These are phyloP conservation scores for Polytrichum formosum DNA, from an alignment of 225 moss, liverwort and hornwort genomes.

Conservation along the genomic window DNA sequence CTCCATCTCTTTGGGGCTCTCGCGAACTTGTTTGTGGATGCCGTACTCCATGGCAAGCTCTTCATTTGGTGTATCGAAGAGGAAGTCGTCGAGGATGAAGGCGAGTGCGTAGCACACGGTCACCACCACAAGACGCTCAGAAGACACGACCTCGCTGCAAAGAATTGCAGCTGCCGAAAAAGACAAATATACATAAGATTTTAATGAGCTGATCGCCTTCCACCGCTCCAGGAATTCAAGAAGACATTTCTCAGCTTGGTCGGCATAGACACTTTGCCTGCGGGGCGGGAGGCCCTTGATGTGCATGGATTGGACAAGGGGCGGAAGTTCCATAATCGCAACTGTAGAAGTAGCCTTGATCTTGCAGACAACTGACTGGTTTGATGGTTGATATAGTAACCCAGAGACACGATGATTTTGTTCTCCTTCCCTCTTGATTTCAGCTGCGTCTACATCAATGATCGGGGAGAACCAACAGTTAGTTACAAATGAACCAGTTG, in stretches of 20 bases:
- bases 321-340: constrained; percentile 5
- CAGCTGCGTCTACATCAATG: no score
- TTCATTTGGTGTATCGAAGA: not conserved
- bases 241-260: not conserved
- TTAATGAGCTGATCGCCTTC: not conserved
- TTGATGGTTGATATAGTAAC: no score
- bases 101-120: not conserved
- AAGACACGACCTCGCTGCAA: not conserved
- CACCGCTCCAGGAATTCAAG: not conserved
- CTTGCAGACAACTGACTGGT: no score
- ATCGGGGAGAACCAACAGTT: no score
- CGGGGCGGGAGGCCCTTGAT: constrained; percentile 11
- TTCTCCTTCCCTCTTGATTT: no score
- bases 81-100: not conserved
- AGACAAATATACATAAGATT: not conserved
- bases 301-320: constrained; percentile 12
- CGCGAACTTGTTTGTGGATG: not conserved
- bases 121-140: not conserved
- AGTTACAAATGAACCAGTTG: no score
- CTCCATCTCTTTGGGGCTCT: not conserved
- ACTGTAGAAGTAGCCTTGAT: no score
- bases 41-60: not conserved
- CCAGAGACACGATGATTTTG: no score
- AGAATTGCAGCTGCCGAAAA: not conserved
- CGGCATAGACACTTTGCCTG: not conserved